Conservation (phyloP, 352 stramenopile genomes). For the Pythium dissimile region DNA sequence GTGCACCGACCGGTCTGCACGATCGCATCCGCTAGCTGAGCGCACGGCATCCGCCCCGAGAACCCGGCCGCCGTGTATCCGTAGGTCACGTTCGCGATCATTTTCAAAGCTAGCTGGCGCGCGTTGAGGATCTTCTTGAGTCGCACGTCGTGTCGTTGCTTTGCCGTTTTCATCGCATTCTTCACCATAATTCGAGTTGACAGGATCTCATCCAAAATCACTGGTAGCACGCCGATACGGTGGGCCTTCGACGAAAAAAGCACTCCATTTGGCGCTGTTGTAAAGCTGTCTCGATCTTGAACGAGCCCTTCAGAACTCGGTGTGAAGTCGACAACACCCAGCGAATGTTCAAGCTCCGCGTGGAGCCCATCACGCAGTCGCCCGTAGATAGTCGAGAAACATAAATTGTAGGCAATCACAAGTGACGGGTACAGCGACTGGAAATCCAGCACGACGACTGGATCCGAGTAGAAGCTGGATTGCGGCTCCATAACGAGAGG, state of each 20-base stretch:
- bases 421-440: conserved; percentile 99
- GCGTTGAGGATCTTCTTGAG: conserved; percentile 75
- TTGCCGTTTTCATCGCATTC: conserved; percentile 92
- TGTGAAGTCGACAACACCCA: conserved; percentile 62
- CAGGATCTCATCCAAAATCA: conserved; percentile 95
- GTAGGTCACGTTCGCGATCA: conserved; percentile 99
- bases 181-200: conserved; percentile 99
- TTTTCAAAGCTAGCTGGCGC: conserved; percentile 95
- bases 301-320: conserved; percentile 43
- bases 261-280: conserved; percentile 92
- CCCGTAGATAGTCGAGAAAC: conserved; percentile 96
- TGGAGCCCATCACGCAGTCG: conserved; percentile 84
- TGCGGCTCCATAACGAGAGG: conserved; percentile 95
- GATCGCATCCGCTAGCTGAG: conserved; percentile 97
- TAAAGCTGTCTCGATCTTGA: conserved; percentile 42
- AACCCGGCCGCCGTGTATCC: conserved; percentile 98
- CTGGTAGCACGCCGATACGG: conserved; percentile 93
- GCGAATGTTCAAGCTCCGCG: conserved; percentile 51
- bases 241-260: conserved; percentile 93
- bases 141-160: conserved; percentile 55
- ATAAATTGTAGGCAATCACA: conserved; percentile 99
- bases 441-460: conserved; percentile 99
- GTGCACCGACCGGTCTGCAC: conserved; percentile 91
- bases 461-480: conserved; percentile 95
- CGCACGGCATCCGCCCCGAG: conserved; percentile 95